Evolutionary conservation across 1,284 basidiomycete genomes (phyloP).

Genomic region (Meira miltonrushii): DNA sequence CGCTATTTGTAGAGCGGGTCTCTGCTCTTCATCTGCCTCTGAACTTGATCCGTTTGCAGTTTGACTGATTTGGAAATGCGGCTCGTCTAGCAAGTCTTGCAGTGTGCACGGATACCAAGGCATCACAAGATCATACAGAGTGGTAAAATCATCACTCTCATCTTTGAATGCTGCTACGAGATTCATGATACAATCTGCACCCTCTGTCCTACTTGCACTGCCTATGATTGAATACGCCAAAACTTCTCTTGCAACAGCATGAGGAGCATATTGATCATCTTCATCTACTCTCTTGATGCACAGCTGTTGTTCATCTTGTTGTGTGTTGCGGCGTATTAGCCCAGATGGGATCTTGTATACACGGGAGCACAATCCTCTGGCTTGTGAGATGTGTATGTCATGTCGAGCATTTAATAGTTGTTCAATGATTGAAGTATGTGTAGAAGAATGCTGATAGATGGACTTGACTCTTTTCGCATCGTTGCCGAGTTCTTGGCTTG

Average conservation of each 20-base stretch:
- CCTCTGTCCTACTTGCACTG: constrained; percentile 4
- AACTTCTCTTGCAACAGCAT: constrained; percentile 28
- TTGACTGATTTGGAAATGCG: not conserved
- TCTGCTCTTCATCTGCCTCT: constrained; percentile 1
- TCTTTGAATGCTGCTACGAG: constrained; percentile 35
- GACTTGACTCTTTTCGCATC: no score
- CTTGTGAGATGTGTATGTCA: not conserved
- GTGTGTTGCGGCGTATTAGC: not conserved
- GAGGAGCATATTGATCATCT: constrained; percentile 36
- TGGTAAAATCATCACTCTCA: constrained; percentile 29
- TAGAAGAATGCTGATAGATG: no score
- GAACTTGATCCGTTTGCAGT: not conserved
- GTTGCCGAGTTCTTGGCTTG: no score
- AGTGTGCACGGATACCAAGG: constrained; percentile 33
- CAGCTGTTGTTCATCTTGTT: not conserved
- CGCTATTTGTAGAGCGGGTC: constrained; percentile 9
- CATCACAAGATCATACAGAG: constrained; percentile 24
- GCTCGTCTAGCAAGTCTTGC: constrained; percentile 16
- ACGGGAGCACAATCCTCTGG: not conserved
- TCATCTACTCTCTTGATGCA: constrained; percentile 36
- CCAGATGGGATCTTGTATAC: not conserved
- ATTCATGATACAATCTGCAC: constrained; percentile 5
- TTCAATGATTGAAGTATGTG: not conserved
- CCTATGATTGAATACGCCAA: constrained; percentile 12
- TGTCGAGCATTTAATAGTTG: not conserved